A percentile compares a stretch with the other conserved stretches of the same genome.
Evolutionary conservation across 768 basidiomycete species (phyloP).

Genomic region (Russula virescens): DNA sequence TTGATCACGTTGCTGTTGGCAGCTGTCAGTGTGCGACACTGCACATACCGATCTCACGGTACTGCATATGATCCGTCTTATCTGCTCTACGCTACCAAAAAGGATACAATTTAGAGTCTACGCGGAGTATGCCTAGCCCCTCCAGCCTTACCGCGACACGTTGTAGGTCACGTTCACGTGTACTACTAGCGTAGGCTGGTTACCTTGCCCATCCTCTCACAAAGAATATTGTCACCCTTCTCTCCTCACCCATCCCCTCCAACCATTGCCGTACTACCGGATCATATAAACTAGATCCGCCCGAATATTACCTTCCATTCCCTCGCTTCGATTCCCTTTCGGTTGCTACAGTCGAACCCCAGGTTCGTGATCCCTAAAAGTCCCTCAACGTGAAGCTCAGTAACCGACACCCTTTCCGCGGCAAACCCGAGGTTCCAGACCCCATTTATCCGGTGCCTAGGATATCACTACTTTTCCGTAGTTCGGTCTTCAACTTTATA

Average conservation of each 20-base stretch:
- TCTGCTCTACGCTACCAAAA: not conserved
- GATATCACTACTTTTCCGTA: not conserved
- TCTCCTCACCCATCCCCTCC: not conserved
- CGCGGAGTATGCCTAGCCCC: not conserved
- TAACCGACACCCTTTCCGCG: not conserved
- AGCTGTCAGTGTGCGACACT: not conserved
- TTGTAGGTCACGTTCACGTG: not conserved
- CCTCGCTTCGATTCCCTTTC: not conserved
- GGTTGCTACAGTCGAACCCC: not conserved
- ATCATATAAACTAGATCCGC: not conserved
- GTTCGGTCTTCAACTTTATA: too few species aligned
- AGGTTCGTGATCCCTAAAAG: too few species aligned
- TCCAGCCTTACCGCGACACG: not conserved
- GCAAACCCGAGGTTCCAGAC: not conserved
- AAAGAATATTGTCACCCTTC: not conserved
- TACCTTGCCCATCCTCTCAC: not conserved
- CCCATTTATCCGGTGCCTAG: not conserved
- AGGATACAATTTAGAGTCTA: conserved; percentile 11
- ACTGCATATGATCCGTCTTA: not conserved
- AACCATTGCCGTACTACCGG: not conserved
- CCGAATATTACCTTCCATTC: not conserved
- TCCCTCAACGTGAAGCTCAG: too few species aligned
- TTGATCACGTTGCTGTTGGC: not conserved
- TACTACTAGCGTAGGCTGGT: not conserved
- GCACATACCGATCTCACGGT: not conserved